Evolutionary conservation across 805 yeast genomes (phyloP).

Genomic region (Candida berthetii): DNA sequence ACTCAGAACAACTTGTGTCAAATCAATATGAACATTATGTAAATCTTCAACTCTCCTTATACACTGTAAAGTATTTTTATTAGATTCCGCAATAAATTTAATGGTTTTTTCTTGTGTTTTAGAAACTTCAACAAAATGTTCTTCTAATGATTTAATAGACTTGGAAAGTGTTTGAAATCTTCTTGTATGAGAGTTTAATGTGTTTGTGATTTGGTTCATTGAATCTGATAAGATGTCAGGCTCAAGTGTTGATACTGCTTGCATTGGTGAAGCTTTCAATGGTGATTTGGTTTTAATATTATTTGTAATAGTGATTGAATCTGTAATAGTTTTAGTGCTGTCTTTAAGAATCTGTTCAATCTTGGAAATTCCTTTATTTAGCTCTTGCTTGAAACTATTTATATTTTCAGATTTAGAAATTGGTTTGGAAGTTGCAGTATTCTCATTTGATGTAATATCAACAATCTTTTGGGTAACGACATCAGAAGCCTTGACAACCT

Average conservation of each 20-base stretch:
- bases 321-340: too few species aligned
- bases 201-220: neutral
- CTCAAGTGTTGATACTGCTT: neutral
- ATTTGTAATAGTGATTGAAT: too few species aligned
- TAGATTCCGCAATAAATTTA: neutral
- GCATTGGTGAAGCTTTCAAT: too few species aligned
- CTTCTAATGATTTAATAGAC: neutral
- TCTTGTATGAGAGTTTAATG: neutral
- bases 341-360: neutral
- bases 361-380: neutral
- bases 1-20: neutral
- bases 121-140: neutral
- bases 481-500: neutral
- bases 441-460: too few species aligned
- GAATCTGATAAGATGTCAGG: too few species aligned
- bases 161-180: neutral
- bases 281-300: too few species aligned
- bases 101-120: neutral
- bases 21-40: neutral
- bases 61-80: neutral
- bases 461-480: neutral
- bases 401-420: too few species aligned
- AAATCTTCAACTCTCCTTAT: neutral
- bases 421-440: too few species aligned
- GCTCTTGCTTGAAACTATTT: neutral